These are phyloP conservation scores for Coemansia sp. DNA, from an alignment of 192 early-diverging fungal species.

Conservation along the genomic window DNA sequence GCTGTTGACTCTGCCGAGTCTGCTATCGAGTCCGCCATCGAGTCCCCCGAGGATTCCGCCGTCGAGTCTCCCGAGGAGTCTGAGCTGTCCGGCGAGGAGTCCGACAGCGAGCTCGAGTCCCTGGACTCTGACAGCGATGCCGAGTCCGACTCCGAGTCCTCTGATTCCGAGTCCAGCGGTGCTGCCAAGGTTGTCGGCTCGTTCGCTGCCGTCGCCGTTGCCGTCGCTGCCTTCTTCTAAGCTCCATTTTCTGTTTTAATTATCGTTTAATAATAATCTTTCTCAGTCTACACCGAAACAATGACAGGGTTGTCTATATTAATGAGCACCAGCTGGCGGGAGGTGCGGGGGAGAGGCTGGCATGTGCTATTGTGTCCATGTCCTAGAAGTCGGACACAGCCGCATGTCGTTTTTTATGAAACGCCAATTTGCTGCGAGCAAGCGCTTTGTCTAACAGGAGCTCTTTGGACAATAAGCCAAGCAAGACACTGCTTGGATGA, in stretches of 20 bases:
- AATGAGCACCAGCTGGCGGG: too few species aligned
- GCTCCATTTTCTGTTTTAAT: conserved; percentile 6
- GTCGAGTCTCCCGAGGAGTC: conserved; percentile 5
- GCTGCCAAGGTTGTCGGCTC: conserved; percentile 38
- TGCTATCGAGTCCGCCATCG: not conserved
- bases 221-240: conserved; percentile 49
- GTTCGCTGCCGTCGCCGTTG: conserved; percentile 33
- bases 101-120: conserved; percentile 7
- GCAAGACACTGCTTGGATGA: not conserved
- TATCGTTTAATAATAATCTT: conserved; percentile 8
- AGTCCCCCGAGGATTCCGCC: conserved; percentile 5
- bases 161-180: conserved; percentile 23
- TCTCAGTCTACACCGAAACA: not conserved
- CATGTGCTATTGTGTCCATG: too few species aligned
- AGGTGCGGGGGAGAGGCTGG: too few species aligned
- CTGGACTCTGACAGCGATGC: too few species aligned
- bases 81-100: conserved; percentile 13
- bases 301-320: too few species aligned
- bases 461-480: too few species aligned
- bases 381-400: too few species aligned
- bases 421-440: too few species aligned
- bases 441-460: too few species aligned
- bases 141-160: too few species aligned
- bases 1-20: not conserved
- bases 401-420: too few species aligned